These are phyloP conservation scores for Aspergillus glaucus DNA, from an alignment of 2,329 filamentous ascomycete species.

Conservation along the genomic window DNA sequence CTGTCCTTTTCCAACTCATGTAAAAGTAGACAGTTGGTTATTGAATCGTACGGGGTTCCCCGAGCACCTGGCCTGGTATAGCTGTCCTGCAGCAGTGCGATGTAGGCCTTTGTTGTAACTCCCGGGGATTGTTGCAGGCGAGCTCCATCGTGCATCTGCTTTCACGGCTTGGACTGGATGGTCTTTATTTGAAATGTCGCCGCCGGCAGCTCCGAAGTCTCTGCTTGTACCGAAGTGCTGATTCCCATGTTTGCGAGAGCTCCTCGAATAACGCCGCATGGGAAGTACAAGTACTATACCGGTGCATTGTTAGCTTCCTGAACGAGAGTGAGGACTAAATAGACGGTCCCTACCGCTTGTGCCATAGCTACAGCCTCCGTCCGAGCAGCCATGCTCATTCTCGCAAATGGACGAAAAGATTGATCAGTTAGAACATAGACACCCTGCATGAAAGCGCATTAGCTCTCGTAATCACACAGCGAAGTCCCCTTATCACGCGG, in stretches of 20 bases:
- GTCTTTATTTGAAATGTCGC: conserved; percentile 97
- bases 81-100: neutral
- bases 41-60: neutral
- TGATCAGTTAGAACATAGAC: conserved; percentile 96
- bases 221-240: conserved; percentile 82
- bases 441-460: conserved; percentile 48
- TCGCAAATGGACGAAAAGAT: conserved; percentile 76
- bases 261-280: conserved; percentile 84
- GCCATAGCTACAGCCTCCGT: conserved; percentile 68
- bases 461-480: neutral
- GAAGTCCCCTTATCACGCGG: neutral
- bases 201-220: conserved; percentile 75
- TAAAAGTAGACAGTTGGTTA: conserved; percentile 2
- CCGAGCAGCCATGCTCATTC: conserved; percentile 79
- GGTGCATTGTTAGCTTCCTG: neutral
- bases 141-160: conserved; percentile 2
- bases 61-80: neutral
- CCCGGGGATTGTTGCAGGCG: conserved; percentile 2
- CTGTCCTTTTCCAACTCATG: neutral
- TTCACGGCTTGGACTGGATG: conserved; percentile 58
- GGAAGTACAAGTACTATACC: conserved; percentile 81
- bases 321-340: too few species aligned
- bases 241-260: conserved; percentile 90
- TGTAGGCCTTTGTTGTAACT: neutral
- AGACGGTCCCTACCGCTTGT: conserved; percentile 60